A percentile compares a stretch with the other conserved stretches of the same genome.
phyloP scores from a whole-genome alignment of 768 basidiomycete species.

The Calocera viscosa region DNA sequence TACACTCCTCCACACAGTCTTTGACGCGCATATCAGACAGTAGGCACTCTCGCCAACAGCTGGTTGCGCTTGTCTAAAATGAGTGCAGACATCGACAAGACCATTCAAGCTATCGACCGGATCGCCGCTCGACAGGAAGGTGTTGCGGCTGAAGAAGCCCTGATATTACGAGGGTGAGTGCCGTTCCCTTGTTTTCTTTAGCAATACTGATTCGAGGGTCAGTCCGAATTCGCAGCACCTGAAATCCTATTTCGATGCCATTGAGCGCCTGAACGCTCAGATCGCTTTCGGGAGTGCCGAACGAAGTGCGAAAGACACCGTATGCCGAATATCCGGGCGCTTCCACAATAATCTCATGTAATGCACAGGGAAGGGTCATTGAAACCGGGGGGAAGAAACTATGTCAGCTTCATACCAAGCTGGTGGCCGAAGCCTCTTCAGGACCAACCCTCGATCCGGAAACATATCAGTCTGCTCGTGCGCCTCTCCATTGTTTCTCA shows the following conservation, averaged over 20 bases:
- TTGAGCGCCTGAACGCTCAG: slow-evolving; percentile 64
- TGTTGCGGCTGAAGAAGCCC: slow-evolving; percentile 60
- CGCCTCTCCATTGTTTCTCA: slow-evolving; percentile 7
- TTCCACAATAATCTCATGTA: not conserved
- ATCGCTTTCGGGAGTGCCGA: slow-evolving; percentile 64
- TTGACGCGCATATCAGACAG: slow-evolving; percentile 61
- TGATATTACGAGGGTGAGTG: slow-evolving; percentile 63
- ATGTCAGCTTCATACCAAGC: slow-evolving; percentile 68
- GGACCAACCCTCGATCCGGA: slow-evolving; percentile 55
- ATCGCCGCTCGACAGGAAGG: slow-evolving; percentile 64
- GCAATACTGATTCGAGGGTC: slow-evolving; percentile 10
- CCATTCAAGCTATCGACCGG: slow-evolving; percentile 65
- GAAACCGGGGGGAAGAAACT: slow-evolving; percentile 78
- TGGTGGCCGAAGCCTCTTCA: slow-evolving; percentile 75
- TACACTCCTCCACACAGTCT: slow-evolving; percentile 68
- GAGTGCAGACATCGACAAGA: slow-evolving; percentile 61
- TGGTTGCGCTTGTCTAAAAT: not conserved
- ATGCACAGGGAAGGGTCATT: slow-evolving; percentile 48
- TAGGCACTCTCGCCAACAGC: slow-evolving; percentile 29
- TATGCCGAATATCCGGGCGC: slow-evolving; percentile 20
- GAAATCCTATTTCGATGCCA: slow-evolving; percentile 50
- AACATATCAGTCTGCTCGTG: slow-evolving; percentile 37
- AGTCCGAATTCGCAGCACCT: slow-evolving; percentile 65
- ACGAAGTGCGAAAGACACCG: slow-evolving; percentile 43
- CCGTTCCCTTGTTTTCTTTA: not conserved